phyloP scores from a whole-genome alignment of 2,329 filamentous ascomycete species.

The Pseudocercospora fijiensis region DNA sequence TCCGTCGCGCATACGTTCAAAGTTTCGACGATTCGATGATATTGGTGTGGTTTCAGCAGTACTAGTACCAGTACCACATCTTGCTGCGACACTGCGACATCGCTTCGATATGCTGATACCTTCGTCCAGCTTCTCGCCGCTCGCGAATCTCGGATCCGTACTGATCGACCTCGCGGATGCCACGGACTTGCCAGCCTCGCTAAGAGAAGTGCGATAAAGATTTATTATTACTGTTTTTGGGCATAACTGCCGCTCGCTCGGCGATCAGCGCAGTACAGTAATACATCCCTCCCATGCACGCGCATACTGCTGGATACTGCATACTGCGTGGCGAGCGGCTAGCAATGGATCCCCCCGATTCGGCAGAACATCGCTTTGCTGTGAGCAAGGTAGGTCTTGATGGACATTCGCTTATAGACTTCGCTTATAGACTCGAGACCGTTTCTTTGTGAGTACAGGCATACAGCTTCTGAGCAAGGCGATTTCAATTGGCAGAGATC shows the following conservation, averaged over 20 bases:
- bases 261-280: neutral
- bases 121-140: neutral
- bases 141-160: neutral
- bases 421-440: constrained; percentile 18
- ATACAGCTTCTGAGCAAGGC: too few relatives aligned
- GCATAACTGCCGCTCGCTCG: neutral
- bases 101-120: neutral
- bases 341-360: neutral
- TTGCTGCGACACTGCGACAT: neutral
- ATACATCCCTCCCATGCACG: neutral
- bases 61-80: neutral
- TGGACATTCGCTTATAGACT: constrained; percentile 13
- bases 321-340: neutral
- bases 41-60: neutral
- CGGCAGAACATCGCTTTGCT: constrained; percentile 12
- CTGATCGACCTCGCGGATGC: neutral
- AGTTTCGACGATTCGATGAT: neutral
- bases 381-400: constrained; percentile 5
- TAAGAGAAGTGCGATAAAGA: neutral
- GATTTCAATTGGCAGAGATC: too few relatives aligned
- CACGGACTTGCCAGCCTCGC: neutral
- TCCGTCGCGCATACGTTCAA: neutral
- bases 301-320: too few relatives aligned
- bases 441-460: neutral
- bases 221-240: neutral